Conservation (phyloP, 768 basidiomycete genomes). For the Suillus discolor region DNA sequence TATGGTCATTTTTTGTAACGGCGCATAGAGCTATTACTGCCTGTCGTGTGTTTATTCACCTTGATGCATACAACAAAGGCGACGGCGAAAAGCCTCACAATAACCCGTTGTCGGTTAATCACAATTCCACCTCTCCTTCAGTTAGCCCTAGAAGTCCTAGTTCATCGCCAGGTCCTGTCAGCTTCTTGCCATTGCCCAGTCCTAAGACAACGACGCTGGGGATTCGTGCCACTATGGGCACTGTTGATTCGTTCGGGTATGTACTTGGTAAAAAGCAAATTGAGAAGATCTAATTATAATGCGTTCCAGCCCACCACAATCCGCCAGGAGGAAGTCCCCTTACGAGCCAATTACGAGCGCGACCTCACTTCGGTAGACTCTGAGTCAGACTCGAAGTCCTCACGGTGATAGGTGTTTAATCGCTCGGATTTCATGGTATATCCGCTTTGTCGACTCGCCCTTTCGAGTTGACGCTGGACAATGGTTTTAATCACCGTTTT, state of each 20-base stretch:
- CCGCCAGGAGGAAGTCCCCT: background rate
- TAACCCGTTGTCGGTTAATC: conserved; percentile 5
- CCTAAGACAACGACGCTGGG: conserved; percentile 9
- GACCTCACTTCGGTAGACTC: background rate
- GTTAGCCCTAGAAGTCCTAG: background rate
- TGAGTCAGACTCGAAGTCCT: background rate
- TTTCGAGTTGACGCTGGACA: background rate
- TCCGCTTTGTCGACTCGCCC: background rate
- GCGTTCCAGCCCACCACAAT: background rate
- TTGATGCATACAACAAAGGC: conserved; percentile 53
- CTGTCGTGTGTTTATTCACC: conserved; percentile 67
- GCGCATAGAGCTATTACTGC: conserved; percentile 52
- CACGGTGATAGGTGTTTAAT: background rate
- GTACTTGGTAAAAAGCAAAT: background rate
- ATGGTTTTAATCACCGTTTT: background rate
- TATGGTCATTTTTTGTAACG: conserved; percentile 9
- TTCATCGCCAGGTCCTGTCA: background rate
- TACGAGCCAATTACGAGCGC: background rate
- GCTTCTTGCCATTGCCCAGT: conserved; percentile 18
- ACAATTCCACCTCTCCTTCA: background rate
- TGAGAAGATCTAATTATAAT: background rate
- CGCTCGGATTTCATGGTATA: background rate
- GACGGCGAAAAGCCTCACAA: background rate
- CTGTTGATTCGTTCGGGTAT: conserved; percentile 56
- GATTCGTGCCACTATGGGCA: conserved; percentile 62